phyloP scores from a whole-genome alignment of 345 rosid genomes.

The Cardamine chenopodiifolia region DNA sequence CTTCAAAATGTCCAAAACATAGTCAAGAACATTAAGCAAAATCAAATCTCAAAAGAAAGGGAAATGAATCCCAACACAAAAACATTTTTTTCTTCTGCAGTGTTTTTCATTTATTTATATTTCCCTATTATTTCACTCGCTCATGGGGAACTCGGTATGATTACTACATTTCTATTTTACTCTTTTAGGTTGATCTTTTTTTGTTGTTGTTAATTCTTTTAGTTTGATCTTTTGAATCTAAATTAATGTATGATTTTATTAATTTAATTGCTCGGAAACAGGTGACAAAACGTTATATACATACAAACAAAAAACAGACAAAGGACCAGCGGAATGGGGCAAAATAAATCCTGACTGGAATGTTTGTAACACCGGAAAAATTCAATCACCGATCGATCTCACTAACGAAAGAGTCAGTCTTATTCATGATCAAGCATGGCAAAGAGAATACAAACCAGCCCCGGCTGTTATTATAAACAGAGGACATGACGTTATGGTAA shows the following conservation, averaged over 20 bases:
- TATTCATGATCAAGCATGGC: constrained; percentile 43
- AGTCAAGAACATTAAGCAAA: background rate
- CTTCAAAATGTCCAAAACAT: constrained; percentile 5
- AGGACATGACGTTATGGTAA: constrained; percentile 71
- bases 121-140: constrained; percentile 6
- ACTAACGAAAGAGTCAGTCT: constrained; percentile 32
- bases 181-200: too few relatives aligned
- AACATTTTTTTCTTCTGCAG: background rate
- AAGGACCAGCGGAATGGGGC: constrained; percentile 62
- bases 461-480: constrained; percentile 54
- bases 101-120: constrained; percentile 13
- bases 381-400: constrained; percentile 76
- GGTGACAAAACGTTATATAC: constrained; percentile 48
- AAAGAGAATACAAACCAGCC: constrained; percentile 61
- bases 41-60: background rate
- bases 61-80: constrained; percentile 19
- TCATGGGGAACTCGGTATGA: constrained; percentile 30
- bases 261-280: background rate
- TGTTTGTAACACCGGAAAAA: constrained; percentile 53
- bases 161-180: background rate
- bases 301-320: constrained; percentile 45
- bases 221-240: background rate
- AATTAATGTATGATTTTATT: background rate
- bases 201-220: too few relatives aligned
- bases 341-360: constrained; percentile 53